Conservation (phyloP, 1,139 yeast species). For the Pichia sp. region DNA sequence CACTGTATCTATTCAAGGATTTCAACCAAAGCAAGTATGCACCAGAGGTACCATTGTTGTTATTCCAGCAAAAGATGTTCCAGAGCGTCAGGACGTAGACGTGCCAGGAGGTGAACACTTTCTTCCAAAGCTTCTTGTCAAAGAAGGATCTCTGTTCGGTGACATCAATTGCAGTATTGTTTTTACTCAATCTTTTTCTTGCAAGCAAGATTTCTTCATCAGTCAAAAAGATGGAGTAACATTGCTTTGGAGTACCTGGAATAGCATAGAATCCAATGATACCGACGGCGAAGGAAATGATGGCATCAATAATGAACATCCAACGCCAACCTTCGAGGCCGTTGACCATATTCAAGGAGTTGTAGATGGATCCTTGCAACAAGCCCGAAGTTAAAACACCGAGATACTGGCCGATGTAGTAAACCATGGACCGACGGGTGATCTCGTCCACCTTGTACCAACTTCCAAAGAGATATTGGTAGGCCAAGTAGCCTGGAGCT, state of each 20-base stretch:
- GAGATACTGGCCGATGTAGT: slow-evolving; percentile 42
- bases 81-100: slow-evolving; percentile 41
- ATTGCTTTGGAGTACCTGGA: slow-evolving; percentile 11
- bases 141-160: slow-evolving; percentile 32
- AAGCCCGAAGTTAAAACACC: slow-evolving; percentile 46
- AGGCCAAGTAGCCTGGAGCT: slow-evolving; percentile 55
- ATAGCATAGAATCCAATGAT: slow-evolving; percentile 20
- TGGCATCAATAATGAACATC: slow-evolving; percentile 71
- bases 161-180: slow-evolving; percentile 30
- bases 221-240: slow-evolving; percentile 29
- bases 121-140: slow-evolving; percentile 42
- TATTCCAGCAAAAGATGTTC: slow-evolving; percentile 42
- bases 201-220: slow-evolving; percentile 65
- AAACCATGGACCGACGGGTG: slow-evolving; percentile 39
- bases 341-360: slow-evolving; percentile 42
- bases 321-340: slow-evolving; percentile 74
- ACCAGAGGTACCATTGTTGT: slow-evolving; percentile 46
- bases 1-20: slow-evolving; percentile 39
- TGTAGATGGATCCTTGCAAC: slow-evolving; percentile 34
- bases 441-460: slow-evolving; percentile 50
- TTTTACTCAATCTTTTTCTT: slow-evolving; percentile 49
- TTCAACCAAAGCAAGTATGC: slow-evolving; percentile 53
- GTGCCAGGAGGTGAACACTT: slow-evolving; percentile 49
- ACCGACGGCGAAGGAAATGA: slow-evolving; percentile 41
- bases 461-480: slow-evolving; percentile 57